Conservation (phyloP, 2,329 filamentous ascomycete species). For the Monosporascus sp. region DNA sequence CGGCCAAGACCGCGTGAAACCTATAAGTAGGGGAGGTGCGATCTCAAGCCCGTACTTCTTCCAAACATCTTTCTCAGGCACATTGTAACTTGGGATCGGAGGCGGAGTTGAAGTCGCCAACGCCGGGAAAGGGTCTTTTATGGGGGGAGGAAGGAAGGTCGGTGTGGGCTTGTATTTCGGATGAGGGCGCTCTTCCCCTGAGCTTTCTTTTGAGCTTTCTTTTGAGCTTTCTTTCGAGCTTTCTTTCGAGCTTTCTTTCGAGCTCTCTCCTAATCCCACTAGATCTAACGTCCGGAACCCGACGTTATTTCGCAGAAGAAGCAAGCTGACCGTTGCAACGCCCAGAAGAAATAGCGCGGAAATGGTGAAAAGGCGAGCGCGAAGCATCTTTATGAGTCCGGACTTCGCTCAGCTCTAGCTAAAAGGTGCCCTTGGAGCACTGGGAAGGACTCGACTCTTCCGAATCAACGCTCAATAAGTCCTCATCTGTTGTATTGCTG, state of each 20-base stretch:
- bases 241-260: neutral
- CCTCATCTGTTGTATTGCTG: too few relatives aligned
- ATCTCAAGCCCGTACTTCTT: slow-evolving; percentile 31
- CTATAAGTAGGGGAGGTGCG: slow-evolving; percentile 48
- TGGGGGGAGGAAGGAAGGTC: slow-evolving; percentile 29
- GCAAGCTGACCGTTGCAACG: too few relatives aligned
- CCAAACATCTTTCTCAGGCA: slow-evolving; percentile 31
- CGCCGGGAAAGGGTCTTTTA: slow-evolving; percentile 37
- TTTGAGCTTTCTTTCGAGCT: too few relatives aligned
- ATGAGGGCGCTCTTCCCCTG: slow-evolving; percentile 4
- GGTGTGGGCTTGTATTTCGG: slow-evolving; percentile 29
- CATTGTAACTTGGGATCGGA: slow-evolving; percentile 40
- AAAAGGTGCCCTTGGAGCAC: too few relatives aligned
- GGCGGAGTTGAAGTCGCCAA: slow-evolving; percentile 30
- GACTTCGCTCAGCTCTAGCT: too few relatives aligned
- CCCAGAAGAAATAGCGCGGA: too few relatives aligned
- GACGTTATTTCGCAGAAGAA: too few relatives aligned
- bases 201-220: neutral
- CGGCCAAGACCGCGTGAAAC: slow-evolving; percentile 53
- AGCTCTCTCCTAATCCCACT: neutral
- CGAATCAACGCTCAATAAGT: too few relatives aligned
- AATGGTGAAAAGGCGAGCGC: too few relatives aligned
- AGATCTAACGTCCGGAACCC: too few relatives aligned
- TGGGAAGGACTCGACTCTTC: too few relatives aligned
- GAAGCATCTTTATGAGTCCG: too few relatives aligned